A percentile compares a stretch with the other conserved stretches of the same genome.
Conservation (phyloP, 2,329 filamentous ascomycete species). For the Sporothrix dimorphospora region DNA sequence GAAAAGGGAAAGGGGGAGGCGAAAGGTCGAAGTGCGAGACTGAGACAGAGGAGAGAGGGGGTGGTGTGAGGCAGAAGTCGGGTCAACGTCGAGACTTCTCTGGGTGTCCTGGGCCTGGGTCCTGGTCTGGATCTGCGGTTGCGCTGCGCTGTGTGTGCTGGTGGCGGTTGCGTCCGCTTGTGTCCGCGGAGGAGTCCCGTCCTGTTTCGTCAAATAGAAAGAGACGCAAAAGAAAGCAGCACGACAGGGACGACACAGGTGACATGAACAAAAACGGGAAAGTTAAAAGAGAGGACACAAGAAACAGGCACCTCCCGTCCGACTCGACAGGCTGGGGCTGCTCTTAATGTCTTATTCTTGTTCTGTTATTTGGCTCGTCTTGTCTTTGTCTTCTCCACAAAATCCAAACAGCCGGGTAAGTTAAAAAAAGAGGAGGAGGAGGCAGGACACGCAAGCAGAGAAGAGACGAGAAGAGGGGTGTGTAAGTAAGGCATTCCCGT, state of each 20-base stretch:
- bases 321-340: background rate
- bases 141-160: background rate
- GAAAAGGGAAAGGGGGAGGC: background rate
- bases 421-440: background rate
- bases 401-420: conserved; percentile 32
- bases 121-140: conserved; percentile 1
- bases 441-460: background rate
- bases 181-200: background rate
- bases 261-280: background rate
- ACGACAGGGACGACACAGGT: background rate
- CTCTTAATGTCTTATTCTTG: background rate
- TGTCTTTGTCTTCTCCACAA: conserved; percentile 27
- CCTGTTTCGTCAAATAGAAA: background rate
- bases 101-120: background rate
- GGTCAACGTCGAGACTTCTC: background rate
- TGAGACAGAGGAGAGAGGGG: background rate
- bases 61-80: conserved; percentile 16
- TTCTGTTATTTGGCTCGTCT: background rate
- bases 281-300: background rate
- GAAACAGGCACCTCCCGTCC: background rate
- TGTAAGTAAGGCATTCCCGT: background rate
- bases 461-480: background rate
- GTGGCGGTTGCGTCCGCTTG: conserved; percentile 5
- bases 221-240: background rate
- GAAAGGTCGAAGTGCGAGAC: background rate